Evolutionary conservation across 352 stramenopile species (phyloP).

Genomic region (Ophiocytium majus): DNA sequence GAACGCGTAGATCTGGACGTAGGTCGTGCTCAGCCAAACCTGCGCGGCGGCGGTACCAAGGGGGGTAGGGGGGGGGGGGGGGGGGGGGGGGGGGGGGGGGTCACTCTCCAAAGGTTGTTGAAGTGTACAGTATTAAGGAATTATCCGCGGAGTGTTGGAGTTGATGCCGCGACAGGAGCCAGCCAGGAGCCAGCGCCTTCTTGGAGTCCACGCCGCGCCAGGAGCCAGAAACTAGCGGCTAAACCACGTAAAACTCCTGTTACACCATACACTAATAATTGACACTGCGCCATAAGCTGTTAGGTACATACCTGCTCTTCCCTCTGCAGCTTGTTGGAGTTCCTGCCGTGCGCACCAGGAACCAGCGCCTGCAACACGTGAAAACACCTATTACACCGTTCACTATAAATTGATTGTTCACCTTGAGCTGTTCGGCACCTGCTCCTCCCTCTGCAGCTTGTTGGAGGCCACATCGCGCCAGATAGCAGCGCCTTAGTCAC

Average conservation of each 20-base stretch:
- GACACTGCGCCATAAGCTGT: no score
- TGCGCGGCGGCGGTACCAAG: constrained; percentile 44
- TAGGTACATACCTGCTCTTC: no score
- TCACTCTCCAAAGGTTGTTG: background rate
- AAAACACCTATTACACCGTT: no score
- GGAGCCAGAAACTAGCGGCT: no score
- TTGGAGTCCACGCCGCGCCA: background rate
- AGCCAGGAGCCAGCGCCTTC: background rate
- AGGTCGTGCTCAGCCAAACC: constrained; percentile 52
- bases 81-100: no score
- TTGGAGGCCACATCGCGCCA: background rate
- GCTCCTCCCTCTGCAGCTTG: background rate
- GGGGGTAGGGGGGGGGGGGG: background rate
- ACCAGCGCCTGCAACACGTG: no score
- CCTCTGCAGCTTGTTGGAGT: no score
- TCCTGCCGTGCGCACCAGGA: no score
- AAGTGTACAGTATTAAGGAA: background rate
- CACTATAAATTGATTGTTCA: no score
- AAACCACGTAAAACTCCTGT: no score
- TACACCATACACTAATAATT: no score
- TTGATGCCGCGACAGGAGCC: background rate
- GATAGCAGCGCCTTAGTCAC: no score
- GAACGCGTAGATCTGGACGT: constrained; percentile 56
- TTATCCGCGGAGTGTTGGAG: background rate
- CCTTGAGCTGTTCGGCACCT: background rate